These are phyloP conservation scores for Clohesyomyces aquaticus DNA, from an alignment of 495 filamentous ascomycete genomes.

Conservation along the genomic window DNA sequence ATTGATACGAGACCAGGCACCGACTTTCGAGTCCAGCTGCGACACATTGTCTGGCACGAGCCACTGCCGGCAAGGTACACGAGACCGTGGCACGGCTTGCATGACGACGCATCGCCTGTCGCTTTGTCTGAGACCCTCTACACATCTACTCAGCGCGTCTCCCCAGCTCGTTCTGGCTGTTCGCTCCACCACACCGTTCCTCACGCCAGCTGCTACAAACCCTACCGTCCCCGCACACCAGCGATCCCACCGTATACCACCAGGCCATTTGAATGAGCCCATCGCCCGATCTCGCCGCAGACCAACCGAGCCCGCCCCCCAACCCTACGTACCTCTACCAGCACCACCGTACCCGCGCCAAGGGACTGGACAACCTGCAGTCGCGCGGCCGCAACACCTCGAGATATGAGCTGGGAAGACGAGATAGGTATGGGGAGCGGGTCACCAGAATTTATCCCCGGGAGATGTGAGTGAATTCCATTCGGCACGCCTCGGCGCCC, in stretches of 20 bases:
- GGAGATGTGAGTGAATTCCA: constrained; percentile 39
- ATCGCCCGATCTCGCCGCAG: constrained; percentile 36
- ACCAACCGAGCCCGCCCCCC: constrained; percentile 23
- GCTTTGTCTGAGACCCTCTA: constrained; percentile 16
- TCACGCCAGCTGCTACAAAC: constrained; percentile 1
- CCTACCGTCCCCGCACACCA: too few species aligned
- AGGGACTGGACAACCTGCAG: constrained; percentile 34
- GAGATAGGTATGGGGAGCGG: constrained; percentile 42
- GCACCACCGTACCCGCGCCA: constrained; percentile 36
- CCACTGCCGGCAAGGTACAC: constrained; percentile 13
- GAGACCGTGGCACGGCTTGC: constrained; percentile 14
- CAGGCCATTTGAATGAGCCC: constrained; percentile 40
- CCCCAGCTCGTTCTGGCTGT: neutral
- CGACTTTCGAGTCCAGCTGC: neutral
- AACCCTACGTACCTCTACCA: constrained; percentile 30
- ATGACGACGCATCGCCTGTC: constrained; percentile 30
- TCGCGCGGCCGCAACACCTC: constrained; percentile 38
- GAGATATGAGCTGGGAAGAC: constrained; percentile 43
- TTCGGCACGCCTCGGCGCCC: neutral
- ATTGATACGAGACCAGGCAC: constrained; percentile 19
- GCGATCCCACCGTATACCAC: neutral
- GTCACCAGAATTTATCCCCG: constrained; percentile 40
- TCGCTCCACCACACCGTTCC: neutral
- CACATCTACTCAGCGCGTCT: constrained; percentile 1
- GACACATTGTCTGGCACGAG: constrained; percentile 13